These are phyloP conservation scores for Myxozyma kluyveri DNA, from an alignment of 805 yeast genomes.

Conservation along the genomic window DNA sequence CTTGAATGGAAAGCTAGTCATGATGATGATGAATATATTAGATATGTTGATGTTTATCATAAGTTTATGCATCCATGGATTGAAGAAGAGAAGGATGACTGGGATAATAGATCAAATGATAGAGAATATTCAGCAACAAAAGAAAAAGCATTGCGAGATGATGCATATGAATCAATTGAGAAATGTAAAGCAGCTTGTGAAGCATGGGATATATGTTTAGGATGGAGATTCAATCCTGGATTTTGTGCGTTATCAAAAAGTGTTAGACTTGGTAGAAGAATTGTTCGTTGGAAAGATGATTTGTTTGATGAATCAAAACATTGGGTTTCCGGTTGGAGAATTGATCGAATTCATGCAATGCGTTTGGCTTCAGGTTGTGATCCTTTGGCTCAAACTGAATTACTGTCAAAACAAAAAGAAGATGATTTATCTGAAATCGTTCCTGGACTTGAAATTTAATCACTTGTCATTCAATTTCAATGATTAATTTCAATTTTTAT, in stretches of 20 bases:
- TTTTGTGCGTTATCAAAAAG: slow-evolving; percentile 13
- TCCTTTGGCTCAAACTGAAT: slow-evolving; percentile 6
- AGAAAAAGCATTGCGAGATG: slow-evolving; percentile 14
- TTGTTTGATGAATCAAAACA: slow-evolving; percentile 7
- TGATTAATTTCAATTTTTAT: too few relatives aligned
- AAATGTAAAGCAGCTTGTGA: slow-evolving; percentile 11
- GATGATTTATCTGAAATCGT: slow-evolving; percentile 6
- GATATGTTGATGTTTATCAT: slow-evolving; percentile 37
- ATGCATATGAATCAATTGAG: slow-evolving; percentile 15
- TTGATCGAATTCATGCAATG: slow-evolving; percentile 16
- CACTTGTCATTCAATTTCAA: too few relatives aligned
- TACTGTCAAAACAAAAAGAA: background rate
- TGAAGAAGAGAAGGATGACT: slow-evolving; percentile 17
- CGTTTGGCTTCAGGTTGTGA: slow-evolving; percentile 15
- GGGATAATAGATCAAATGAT: slow-evolving; percentile 25
- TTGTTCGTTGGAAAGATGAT: slow-evolving; percentile 13
- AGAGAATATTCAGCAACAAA: slow-evolving; percentile 15
- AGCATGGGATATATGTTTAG: slow-evolving; percentile 19
- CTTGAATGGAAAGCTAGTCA: slow-evolving; percentile 23
- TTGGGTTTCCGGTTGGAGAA: slow-evolving; percentile 12
- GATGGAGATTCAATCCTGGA: slow-evolving; percentile 9
- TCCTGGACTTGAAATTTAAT: slow-evolving; percentile 5
- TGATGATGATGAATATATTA: slow-evolving; percentile 16
- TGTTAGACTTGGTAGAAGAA: slow-evolving; percentile 15
- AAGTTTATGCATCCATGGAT: slow-evolving; percentile 33